phyloP scores from a whole-genome alignment of 2,329 filamentous ascomycete genomes.

The Calonectria ilicicola region DNA sequence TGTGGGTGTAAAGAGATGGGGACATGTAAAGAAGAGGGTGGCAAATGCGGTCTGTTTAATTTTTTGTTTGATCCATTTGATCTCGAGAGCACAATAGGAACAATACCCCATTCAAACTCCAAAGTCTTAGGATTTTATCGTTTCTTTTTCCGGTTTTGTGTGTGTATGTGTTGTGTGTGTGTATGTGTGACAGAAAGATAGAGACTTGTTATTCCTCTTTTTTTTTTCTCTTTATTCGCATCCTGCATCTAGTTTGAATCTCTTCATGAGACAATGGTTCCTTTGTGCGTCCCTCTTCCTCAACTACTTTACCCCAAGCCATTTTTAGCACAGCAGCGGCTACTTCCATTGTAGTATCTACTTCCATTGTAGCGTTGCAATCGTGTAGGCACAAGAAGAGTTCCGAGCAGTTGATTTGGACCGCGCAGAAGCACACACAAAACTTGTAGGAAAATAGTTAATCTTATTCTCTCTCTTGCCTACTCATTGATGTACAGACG shows the following conservation, averaged over 20 bases:
- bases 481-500: slow-evolving; percentile 10
- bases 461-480: background rate
- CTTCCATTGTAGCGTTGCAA: too few species aligned
- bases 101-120: slow-evolving; percentile 42
- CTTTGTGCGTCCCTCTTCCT: too few species aligned
- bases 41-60: slow-evolving; percentile 29
- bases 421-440: too few species aligned
- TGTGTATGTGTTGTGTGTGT: background rate
- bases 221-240: too few species aligned
- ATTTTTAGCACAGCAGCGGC: too few species aligned
- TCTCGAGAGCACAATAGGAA: slow-evolving; percentile 44
- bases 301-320: too few species aligned
- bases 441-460: background rate
- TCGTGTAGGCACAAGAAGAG: background rate
- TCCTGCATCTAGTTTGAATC: too few species aligned
- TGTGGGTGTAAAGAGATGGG: slow-evolving; percentile 23
- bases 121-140: background rate
- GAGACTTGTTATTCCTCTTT: too few species aligned
- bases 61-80: slow-evolving; percentile 40
- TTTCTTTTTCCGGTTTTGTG: background rate
- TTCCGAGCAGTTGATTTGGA: background rate
- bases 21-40: slow-evolving; percentile 25
- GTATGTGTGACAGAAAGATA: background rate
- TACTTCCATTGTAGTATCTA: too few species aligned
- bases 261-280: too few species aligned